Base-by-base conservation (phyloP, 768 basidiomycete genomes). In the Chiua virens region DNA sequence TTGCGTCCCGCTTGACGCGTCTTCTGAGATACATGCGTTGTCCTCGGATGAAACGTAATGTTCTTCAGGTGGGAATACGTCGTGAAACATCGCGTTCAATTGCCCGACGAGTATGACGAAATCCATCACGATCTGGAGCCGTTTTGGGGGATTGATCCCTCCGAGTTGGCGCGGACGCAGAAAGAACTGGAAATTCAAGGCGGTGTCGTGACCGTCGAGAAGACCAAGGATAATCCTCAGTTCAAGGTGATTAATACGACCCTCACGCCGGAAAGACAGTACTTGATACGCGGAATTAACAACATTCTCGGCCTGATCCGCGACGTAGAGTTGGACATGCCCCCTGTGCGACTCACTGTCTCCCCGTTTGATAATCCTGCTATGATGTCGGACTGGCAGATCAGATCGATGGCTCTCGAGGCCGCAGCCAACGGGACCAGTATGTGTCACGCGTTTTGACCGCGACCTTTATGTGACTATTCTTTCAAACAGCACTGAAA, bases 91-190 rank as follows among this genome's bases (percentile, higher is more conserved):
- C 53, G 67, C 30, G 68, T 78, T 2, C 71, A 68, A 35, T 63
- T 78, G 1, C 72, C 70, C 15, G 78, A 78, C 52, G 76, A 78
- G 48, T 78, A 79, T 42, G 76, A 79, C 58, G 74, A 75, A 52
- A 77, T 78, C 43, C 57, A 65, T 47, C 54, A 61, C 8, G 68
- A 75, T 45, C 51, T 77, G 9, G 65, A 69, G 22, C 69, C 71
- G 0, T 74, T 65, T 56, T 72, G 65, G 64, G 75, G 69, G 0
- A 57, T 77, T 42, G 56, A 64, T 30, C 72, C 73, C 0, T n/a
- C 39, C 1, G 60, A 62, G 2, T 37, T 74, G 15, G 62, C 57
- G 0, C 40, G 21, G 10, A 47, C 54, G 0, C 68, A 61, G 30
- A 23, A 44, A n/a, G 57, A 53, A 28, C 54, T 63, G 14, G 70